Evolutionary conservation across 441 rosid species (phyloP).

Genomic region (Lepidium campestre): DNA sequence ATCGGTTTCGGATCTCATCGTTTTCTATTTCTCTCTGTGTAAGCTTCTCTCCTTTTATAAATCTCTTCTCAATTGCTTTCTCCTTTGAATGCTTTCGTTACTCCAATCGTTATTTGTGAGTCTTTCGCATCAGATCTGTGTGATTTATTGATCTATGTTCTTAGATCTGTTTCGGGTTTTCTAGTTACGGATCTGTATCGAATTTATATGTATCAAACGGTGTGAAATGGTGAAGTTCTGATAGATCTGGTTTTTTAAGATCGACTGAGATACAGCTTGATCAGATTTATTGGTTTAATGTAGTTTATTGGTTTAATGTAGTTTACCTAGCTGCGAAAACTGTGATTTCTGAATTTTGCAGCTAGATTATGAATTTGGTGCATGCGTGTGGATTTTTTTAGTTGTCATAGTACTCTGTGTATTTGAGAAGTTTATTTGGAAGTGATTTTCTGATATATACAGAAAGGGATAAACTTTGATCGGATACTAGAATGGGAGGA

Average conservation of each 20-base stretch:
- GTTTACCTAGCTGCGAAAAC: neutral
- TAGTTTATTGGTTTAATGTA: neutral
- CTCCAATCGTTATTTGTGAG: constrained; percentile 13
- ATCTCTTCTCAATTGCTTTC: neutral
- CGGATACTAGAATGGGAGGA: constrained; percentile 41
- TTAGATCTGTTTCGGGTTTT: constrained; percentile 2
- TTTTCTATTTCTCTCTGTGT: constrained; percentile 9
- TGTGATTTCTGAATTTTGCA: neutral
- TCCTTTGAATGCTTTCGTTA: neutral
- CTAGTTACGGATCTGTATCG: neutral
- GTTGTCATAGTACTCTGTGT: neutral
- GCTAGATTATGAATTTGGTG: neutral
- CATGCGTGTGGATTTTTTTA: neutral
- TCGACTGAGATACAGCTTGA: too few species aligned
- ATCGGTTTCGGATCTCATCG: constrained; percentile 16
- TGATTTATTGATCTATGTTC: neutral
- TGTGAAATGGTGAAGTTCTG: neutral
- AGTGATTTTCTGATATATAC: neutral
- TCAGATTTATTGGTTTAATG: too few species aligned
- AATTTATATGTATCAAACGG: neutral
- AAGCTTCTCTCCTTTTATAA: too few species aligned
- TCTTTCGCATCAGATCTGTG: constrained; percentile 8
- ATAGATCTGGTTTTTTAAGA: constrained; percentile 19
- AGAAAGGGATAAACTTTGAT: constrained; percentile 8
- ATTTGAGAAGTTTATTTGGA: neutral